Conservation (phyloP, 2,329 filamentous ascomycete genomes). For the Diplodia sapinea region DNA sequence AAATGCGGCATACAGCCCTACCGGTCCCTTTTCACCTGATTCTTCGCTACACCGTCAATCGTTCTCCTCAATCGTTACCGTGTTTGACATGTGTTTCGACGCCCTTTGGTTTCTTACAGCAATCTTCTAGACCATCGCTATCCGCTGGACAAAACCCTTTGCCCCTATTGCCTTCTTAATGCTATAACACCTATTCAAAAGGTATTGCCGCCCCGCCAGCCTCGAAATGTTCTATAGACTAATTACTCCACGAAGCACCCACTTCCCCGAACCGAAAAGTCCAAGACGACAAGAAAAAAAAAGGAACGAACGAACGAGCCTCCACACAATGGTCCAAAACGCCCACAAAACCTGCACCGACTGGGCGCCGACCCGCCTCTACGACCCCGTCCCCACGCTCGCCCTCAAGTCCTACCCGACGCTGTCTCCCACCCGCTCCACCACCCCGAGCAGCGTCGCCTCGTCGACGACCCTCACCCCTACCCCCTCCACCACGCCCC, state of each 20-base stretch:
- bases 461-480: constrained; percentile 33
- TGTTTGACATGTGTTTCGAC: background rate
- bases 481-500: constrained; percentile 32
- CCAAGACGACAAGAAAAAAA: background rate
- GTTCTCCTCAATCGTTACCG: background rate
- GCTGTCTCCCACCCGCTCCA: background rate
- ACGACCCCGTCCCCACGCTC: background rate
- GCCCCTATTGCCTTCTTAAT: background rate
- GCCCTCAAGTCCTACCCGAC: background rate
- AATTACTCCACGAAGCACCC: background rate
- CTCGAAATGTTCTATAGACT: background rate
- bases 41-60: constrained; percentile 1
- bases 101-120: background rate
- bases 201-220: background rate
- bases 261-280: background rate
- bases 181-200: background rate
- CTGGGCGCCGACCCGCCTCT: constrained; percentile 13
- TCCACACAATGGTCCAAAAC: background rate
- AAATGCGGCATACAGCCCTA: constrained; percentile 13
- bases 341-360: constrained; percentile 23
- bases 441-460: constrained; percentile 23
- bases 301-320: too few relatives aligned
- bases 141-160: background rate
- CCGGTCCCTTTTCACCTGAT: background rate
- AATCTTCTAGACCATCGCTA: background rate